Evolutionary conservation across 192 early-diverging fungal species (phyloP).

Genomic region (Coemansia pectinata): DNA sequence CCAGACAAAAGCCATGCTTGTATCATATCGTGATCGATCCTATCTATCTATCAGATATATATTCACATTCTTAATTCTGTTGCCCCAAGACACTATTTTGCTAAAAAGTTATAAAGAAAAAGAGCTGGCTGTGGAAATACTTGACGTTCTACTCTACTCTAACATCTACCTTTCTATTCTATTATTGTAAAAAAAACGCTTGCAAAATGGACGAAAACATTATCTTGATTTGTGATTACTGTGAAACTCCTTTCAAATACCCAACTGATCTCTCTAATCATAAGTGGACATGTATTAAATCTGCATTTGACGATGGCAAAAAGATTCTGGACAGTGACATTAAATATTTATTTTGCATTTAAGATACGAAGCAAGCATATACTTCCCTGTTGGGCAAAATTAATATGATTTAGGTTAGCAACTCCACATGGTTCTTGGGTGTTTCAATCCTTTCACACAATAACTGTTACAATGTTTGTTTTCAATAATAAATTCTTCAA

Average conservation of each 20-base stretch:
- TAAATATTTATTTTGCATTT: background rate
- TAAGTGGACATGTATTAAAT: background rate
- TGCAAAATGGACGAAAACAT: background rate
- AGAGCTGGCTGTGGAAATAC: background rate
- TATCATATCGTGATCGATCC: no score
- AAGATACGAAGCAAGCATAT: background rate
- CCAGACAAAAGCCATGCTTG: no score
- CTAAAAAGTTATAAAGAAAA: background rate
- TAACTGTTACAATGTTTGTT: no score
- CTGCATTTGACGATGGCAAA: background rate
- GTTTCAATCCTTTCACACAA: no score
- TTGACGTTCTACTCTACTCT: background rate
- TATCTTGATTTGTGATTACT: background rate
- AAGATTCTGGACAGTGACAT: background rate
- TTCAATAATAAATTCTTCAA: no score
- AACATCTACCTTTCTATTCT: background rate
- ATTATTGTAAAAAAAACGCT: background rate
- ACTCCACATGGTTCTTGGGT: no score
- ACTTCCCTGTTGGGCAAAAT: background rate
- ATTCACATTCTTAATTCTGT: background rate
- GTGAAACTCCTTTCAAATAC: background rate
- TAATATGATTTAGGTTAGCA: background rate
- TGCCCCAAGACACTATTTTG: background rate
- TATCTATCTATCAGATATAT: no score
- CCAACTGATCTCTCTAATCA: background rate